phyloP scores from a whole-genome alignment of 2,329 filamentous ascomycete species.

The Cladophialophora carrionii region DNA sequence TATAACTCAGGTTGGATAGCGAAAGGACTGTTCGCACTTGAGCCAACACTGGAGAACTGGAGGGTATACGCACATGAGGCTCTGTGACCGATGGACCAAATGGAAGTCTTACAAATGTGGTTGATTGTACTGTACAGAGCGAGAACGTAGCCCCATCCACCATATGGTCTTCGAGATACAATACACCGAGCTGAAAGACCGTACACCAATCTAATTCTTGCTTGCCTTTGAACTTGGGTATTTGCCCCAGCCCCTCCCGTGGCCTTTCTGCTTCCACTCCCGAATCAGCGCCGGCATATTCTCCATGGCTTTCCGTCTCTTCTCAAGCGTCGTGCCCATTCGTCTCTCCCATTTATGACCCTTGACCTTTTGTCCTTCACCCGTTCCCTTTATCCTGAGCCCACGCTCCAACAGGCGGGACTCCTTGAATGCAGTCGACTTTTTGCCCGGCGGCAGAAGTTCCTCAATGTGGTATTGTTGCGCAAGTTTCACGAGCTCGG shows the following conservation, averaged over 20 bases:
- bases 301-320: constrained; percentile 88
- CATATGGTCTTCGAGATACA: background rate
- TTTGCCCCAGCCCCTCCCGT: constrained; percentile 74
- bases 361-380: constrained; percentile 91
- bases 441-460: constrained; percentile 74
- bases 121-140: background rate
- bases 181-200: background rate
- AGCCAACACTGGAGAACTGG: background rate
- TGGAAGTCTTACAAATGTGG: background rate
- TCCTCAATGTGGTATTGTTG: constrained; percentile 77
- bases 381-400: constrained; percentile 85
- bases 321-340: constrained; percentile 79
- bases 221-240: constrained; percentile 72
- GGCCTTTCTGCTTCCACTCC: constrained; percentile 84
- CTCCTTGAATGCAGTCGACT: constrained; percentile 70
- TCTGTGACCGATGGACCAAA: background rate
- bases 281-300: constrained; percentile 91
- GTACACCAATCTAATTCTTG: background rate
- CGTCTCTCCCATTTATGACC: constrained; percentile 91
- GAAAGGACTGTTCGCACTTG: background rate
- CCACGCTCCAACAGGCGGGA: constrained; percentile 76
- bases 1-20: background rate
- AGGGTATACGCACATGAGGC: background rate
- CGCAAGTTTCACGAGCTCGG: constrained; percentile 86
- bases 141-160: background rate